These are phyloP conservation scores for Penicillium egyptiacum DNA, from an alignment of 495 filamentous ascomycete genomes.

Conservation along the genomic window DNA sequence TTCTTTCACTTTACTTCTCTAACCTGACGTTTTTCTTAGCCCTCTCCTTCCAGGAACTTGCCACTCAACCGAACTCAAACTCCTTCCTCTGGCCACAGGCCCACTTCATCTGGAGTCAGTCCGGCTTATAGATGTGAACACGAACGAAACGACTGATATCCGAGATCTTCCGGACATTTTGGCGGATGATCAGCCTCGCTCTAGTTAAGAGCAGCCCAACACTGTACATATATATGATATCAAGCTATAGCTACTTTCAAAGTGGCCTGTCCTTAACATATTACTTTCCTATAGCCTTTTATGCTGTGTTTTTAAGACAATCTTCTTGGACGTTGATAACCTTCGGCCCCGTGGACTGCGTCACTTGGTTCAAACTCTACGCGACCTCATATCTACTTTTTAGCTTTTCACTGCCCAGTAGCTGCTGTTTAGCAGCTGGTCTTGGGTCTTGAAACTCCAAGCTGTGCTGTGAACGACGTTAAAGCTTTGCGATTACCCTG, in stretches of 20 bases:
- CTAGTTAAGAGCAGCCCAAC: neutral
- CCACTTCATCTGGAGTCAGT: slow-evolving; percentile 77
- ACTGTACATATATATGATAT: slow-evolving; percentile 9
- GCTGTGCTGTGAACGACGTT: too few relatives aligned
- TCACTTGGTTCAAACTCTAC: too few relatives aligned
- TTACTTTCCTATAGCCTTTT: neutral
- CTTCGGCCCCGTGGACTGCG: too few relatives aligned
- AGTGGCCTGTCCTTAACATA: neutral
- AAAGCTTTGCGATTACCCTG: too few relatives aligned
- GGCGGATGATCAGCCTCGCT: slow-evolving; percentile 43
- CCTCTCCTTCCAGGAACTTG: slow-evolving; percentile 75
- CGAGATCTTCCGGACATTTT: slow-evolving; percentile 75
- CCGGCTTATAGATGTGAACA: slow-evolving; percentile 76
- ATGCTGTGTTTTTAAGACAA: neutral
- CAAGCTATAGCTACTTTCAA: neutral
- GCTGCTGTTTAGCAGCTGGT: too few relatives aligned
- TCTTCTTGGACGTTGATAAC: too few relatives aligned
- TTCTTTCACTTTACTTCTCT: neutral
- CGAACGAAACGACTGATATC: slow-evolving; percentile 80
- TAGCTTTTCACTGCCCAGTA: too few relatives aligned
- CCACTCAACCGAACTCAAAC: slow-evolving; percentile 74
- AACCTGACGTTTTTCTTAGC: slow-evolving; percentile 34
- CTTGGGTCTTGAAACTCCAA: too few relatives aligned
- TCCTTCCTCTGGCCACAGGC: slow-evolving; percentile 74
- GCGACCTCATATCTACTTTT: too few relatives aligned